phyloP scores from a whole-genome alignment of 1,284 basidiomycete genomes.

The Moesziomyces sp. region DNA sequence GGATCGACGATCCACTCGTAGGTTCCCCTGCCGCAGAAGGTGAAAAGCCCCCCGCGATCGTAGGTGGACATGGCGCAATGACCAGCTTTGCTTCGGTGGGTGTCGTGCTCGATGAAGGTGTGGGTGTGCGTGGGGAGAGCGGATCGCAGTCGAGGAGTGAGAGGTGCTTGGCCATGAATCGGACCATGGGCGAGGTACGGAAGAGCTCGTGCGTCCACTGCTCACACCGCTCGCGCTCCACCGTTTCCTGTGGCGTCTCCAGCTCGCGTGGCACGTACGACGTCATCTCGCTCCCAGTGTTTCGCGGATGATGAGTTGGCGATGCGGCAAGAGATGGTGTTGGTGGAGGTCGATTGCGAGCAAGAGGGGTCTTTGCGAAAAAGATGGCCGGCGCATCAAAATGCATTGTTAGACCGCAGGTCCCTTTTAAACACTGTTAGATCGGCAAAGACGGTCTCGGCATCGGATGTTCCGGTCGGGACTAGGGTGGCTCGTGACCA shows the following conservation, averaged over 20 bases:
- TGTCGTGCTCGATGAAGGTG: neutral
- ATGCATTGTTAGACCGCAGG: too few relatives aligned
- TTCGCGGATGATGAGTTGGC: too few relatives aligned
- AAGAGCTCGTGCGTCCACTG: conserved; percentile 63
- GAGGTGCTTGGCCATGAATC: conserved; percentile 66
- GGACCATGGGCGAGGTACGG: conserved; percentile 64
- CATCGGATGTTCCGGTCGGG: too few relatives aligned
- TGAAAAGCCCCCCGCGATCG: conserved; percentile 62
- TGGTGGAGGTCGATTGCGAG: too few relatives aligned
- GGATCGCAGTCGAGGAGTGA: conserved; percentile 61
- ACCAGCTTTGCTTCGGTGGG: conserved; percentile 45
- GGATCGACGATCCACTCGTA: conserved; percentile 47
- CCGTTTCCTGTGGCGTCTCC: conserved; percentile 42
- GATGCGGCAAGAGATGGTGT: too few relatives aligned
- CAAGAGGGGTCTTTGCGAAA: too few relatives aligned
- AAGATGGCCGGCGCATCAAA: too few relatives aligned
- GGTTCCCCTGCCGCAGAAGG: conserved; percentile 47
- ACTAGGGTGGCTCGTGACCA: too few relatives aligned
- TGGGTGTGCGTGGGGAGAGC: conserved; percentile 11
- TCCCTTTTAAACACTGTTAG: too few relatives aligned
- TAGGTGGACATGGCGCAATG: conserved; percentile 55
- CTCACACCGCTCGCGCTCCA: conserved; percentile 50
- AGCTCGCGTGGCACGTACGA: conserved; percentile 31
- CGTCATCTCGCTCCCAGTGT: conserved; percentile 5
- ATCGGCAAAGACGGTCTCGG: too few relatives aligned